phyloP scores from a whole-genome alignment of 2,329 filamentous ascomycete genomes.

The Cercospora sojina region DNA sequence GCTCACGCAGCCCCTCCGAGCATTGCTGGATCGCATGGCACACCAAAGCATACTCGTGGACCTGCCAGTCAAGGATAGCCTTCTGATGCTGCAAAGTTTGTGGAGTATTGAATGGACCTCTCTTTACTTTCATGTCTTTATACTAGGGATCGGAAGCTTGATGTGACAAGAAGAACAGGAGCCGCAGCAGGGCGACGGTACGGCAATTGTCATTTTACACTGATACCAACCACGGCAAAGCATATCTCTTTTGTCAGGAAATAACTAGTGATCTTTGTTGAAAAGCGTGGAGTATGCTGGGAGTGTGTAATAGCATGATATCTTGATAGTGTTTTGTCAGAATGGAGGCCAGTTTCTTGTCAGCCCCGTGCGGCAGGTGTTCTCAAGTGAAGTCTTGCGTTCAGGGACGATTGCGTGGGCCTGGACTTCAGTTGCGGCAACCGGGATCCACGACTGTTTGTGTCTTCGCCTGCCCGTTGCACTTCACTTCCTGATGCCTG shows the following conservation, averaged over 20 bases:
- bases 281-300: slow-evolving; percentile 22
- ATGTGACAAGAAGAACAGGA: background rate
- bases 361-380: background rate
- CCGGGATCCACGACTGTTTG: background rate
- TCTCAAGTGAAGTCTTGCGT: background rate
- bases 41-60: slow-evolving; percentile 28
- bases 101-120: slow-evolving; percentile 18
- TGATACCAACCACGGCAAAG: slow-evolving; percentile 18
- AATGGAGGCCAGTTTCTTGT: slow-evolving; percentile 4
- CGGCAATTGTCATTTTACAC: slow-evolving; percentile 14
- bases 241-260: slow-evolving; percentile 19
- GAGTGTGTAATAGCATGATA: slow-evolving; percentile 18
- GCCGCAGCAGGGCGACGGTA: slow-evolving; percentile 10
- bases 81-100: slow-evolving; percentile 20
- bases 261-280: slow-evolving; percentile 7
- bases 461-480: background rate
- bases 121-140: slow-evolving; percentile 17
- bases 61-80: slow-evolving; percentile 30
- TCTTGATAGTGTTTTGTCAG: slow-evolving; percentile 10
- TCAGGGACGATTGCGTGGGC: background rate
- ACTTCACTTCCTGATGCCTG: background rate
- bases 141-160: slow-evolving; percentile 9
- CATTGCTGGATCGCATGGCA: slow-evolving; percentile 17
- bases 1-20: slow-evolving; percentile 1
- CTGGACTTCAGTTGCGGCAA: background rate